Evolutionary conservation across 2,329 filamentous ascomycete genomes (phyloP), one percentile per base, ranked within the genome.

Genomic region (Scedosporium boydii): DNA sequence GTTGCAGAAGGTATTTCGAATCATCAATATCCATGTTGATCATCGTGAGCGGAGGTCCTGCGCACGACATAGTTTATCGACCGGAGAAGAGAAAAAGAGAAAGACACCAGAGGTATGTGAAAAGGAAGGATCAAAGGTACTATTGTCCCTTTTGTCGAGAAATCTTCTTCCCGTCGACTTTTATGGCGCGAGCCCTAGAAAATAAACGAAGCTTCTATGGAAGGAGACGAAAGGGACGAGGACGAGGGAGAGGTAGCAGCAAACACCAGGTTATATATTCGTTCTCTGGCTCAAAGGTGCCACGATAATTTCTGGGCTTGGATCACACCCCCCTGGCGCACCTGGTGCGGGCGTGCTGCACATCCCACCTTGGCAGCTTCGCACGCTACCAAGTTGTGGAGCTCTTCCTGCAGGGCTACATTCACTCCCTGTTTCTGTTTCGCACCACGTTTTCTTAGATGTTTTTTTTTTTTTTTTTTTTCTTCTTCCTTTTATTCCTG

Each of bases 11-110:
- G 14, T 60, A 60, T 29, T 48, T 46, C 18, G 58, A 60, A 42
- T 60, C 58, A 42, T 60, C 58, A 16, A 60, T 44, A 12, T 29
- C 58, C 58, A 60, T 60, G 48, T 53, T 18, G n/a, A 26, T 53
- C n/a, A 53, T 21, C 10, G 48, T 12, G 48, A 53, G 21, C 10
- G 48, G 2, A 14, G 21, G 10, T 9, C 48, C 48, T 7, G 48
- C 48, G 21, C 48, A 53, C 48, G 48, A 26, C 48, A 53, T 53
- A 46, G 18, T 46, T 5, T 46, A 18, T 10, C 12, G n/a, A n/a
- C n/a, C n/a, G 42, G 42, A 46, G 42, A 14, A 16, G 4, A 4
- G n/a, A 46, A 16, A n/a, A 6, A 34, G 9, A 34, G 7, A 34
- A 34, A 9, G 7, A 34, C 9, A 34, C 6, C 29, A 34, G 29